Conservation (phyloP, 345 rosid genomes). For the Bruguiera gymnorhiza region DNA sequence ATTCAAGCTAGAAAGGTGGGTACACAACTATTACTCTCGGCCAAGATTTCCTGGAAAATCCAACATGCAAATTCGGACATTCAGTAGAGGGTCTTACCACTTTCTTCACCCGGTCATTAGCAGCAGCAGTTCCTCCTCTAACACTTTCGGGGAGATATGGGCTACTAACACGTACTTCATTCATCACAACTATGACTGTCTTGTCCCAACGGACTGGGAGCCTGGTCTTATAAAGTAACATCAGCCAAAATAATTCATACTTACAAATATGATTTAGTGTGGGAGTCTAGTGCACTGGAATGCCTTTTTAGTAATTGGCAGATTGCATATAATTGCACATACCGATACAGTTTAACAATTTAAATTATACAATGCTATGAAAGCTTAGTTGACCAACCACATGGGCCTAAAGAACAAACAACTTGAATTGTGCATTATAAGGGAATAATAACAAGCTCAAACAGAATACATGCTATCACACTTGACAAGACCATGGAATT, state of each 20-base stretch:
- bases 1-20: slow-evolving; percentile 46
- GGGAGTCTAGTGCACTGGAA: neutral
- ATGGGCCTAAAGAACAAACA: neutral
- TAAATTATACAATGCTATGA: neutral
- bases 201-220: slow-evolving; percentile 98
- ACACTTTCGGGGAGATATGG: slow-evolving; percentile 87
- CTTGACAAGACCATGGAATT: too few species aligned
- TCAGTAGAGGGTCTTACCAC: slow-evolving; percentile 55
- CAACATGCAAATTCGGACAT: neutral
- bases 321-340: too few species aligned
- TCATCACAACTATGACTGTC: slow-evolving; percentile 80
- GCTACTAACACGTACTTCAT: slow-evolving; percentile 83
- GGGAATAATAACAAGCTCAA: too few species aligned
- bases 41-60: neutral
- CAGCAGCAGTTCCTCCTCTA: slow-evolving; percentile 84
- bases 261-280: neutral
- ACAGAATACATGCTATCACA: too few species aligned
- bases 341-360: too few species aligned
- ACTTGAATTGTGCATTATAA: neutral
- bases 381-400: neutral
- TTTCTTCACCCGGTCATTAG: slow-evolving; percentile 93
- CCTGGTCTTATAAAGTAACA: slow-evolving; percentile 38
- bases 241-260: neutral
- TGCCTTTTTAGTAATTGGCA: too few species aligned
- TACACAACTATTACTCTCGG: neutral